phyloP scores from a whole-genome alignment of 2,329 filamentous ascomycete genomes.

The Pyrenochaeta sp. region DNA sequence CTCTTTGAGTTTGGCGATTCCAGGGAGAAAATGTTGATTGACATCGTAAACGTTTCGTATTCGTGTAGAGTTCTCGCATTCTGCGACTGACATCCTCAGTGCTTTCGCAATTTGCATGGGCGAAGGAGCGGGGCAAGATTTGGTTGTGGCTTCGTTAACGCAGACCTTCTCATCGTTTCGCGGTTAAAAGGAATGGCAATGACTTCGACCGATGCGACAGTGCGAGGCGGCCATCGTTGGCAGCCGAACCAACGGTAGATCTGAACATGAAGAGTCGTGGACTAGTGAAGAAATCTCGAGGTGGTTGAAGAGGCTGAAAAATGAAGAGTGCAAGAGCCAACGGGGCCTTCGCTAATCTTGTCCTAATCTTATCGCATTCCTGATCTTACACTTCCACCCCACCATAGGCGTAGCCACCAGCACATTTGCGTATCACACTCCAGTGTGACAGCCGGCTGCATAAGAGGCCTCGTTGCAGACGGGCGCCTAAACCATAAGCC shows the following conservation, averaged over 20 bases:
- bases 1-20: no score
- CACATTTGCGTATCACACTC: neutral
- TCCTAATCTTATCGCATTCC: neutral
- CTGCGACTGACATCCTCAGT: no score
- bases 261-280: neutral
- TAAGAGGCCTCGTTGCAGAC: constrained; percentile 11
- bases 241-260: neutral
- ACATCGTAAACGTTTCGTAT: no score
- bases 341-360: neutral
- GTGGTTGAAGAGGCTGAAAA: neutral
- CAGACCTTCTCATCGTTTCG: no score
- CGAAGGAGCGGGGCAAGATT: no score
- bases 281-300: neutral
- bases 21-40: no score
- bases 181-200: no score
- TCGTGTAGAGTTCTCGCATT: no score
- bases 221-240: no score
- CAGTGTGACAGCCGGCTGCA: constrained; percentile 13
- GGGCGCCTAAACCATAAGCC: neutral
- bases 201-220: no score
- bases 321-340: neutral
- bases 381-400: neutral
- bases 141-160: no score
- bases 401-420: neutral
- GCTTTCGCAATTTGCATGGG: no score